These are phyloP conservation scores for Pilaira anomala DNA, from an alignment of 192 early-diverging fungal species.

Conservation along the genomic window DNA sequence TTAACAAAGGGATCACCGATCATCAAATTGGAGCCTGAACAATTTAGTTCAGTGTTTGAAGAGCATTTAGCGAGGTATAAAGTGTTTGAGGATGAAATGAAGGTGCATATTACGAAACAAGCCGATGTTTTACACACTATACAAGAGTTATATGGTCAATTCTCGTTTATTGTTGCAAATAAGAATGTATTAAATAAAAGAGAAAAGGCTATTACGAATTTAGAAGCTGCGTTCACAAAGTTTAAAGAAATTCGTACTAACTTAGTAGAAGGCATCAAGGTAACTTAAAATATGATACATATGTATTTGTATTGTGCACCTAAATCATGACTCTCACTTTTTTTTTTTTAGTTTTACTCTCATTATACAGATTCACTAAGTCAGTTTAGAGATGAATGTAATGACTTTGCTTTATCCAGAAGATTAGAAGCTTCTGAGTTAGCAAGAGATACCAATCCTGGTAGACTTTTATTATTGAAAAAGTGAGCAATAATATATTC, in stretches of 20 bases:
- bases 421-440: conserved; percentile 33
- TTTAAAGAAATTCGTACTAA: conserved; percentile 76
- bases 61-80: conserved; percentile 70
- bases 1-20: conserved; percentile 58
- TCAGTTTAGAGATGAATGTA: conserved; percentile 31
- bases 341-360: conserved; percentile 33
- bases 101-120: conserved; percentile 49
- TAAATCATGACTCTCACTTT: too few species aligned
- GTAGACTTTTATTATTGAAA: background rate
- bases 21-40: conserved; percentile 67
- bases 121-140: conserved; percentile 60
- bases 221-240: conserved; percentile 71
- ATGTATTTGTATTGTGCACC: background rate
- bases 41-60: conserved; percentile 72
- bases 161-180: conserved; percentile 22
- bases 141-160: conserved; percentile 39
- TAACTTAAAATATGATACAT: conserved; percentile 19
- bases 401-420: conserved; percentile 34
- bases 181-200: conserved; percentile 59
- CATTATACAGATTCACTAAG: conserved; percentile 33
- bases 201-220: conserved; percentile 68
- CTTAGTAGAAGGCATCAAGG: conserved; percentile 75
- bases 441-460: conserved; percentile 15
- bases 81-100: conserved; percentile 42
- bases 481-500: background rate